Conservation (phyloP, 1,284 basidiomycete genomes). For the Mycosarcoma maydis region DNA sequence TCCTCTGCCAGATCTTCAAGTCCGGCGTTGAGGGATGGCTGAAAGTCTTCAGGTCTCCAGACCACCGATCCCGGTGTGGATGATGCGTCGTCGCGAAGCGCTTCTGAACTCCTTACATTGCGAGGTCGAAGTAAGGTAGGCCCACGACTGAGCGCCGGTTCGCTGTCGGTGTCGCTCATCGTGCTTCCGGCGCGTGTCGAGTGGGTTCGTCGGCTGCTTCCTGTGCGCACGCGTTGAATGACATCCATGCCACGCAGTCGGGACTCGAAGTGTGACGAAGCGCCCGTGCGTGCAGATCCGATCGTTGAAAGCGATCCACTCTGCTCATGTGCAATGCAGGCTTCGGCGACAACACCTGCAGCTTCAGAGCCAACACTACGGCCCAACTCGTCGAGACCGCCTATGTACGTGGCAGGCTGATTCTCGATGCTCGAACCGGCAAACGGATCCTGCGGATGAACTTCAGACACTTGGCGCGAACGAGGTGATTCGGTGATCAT, state of each 20-base stretch:
- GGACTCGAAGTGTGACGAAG: conserved; percentile 51
- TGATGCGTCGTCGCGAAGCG: conserved; percentile 5
- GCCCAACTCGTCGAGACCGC: conserved; percentile 25
- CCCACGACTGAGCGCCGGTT: conserved; percentile 23
- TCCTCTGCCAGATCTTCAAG: conserved; percentile 22
- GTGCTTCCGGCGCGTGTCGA: conserved; percentile 32
- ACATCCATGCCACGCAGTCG: conserved; percentile 56
- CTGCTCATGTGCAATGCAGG: conserved; percentile 18
- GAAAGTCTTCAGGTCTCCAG: conserved; percentile 31
- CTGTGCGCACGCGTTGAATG: conserved; percentile 54
- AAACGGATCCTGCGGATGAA: conserved; percentile 16
- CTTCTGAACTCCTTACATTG: conserved; percentile 18
- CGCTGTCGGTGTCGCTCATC: conserved; percentile 32
- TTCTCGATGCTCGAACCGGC: background rate
- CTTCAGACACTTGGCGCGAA: conserved; percentile 27
- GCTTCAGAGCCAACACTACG: conserved; percentile 4
- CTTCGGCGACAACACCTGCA: background rate
- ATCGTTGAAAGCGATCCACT: conserved; percentile 46
- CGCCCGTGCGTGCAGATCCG: conserved; percentile 46
- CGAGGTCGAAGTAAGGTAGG: conserved; percentile 33
- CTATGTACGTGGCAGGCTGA: background rate
- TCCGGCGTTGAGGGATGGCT: background rate
- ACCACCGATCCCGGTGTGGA: conserved; percentile 39
- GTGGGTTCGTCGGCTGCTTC: conserved; percentile 39
- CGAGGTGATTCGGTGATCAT: conserved; percentile 49